A percentile compares a stretch with the other conserved stretches of the same genome.
Conservation (phyloP, 2,329 filamentous ascomycete species). For the Fusarium cicatricum region DNA sequence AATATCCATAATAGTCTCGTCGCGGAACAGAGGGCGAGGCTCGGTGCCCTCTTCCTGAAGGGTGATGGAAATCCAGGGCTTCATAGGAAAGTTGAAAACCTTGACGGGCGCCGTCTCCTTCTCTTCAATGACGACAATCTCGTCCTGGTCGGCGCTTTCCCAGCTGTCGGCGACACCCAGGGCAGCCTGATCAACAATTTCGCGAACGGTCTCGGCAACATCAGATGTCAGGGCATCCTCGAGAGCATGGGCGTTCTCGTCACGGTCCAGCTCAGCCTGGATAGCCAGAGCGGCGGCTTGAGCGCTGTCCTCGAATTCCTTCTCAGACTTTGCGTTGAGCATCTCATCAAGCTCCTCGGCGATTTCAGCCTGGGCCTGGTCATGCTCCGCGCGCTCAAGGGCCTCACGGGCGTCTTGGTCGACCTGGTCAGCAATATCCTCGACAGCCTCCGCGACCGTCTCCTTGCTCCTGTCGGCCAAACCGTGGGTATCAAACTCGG, state of each 20-base stretch:
- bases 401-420: conserved; percentile 70
- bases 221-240: conserved; percentile 54
- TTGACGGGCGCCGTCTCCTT: conserved; percentile 72
- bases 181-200: conserved; percentile 58
- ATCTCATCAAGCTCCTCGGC: conserved; percentile 56
- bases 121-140: conserved; percentile 71
- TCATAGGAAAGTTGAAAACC: conserved; percentile 96
- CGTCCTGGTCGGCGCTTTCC: conserved; percentile 85
- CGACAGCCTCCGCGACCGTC: conserved; percentile 75
- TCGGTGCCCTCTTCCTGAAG: conserved; percentile 68
- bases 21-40: conserved; percentile 71
- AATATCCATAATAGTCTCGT: conserved; percentile 88
- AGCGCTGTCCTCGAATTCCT: conserved; percentile 61
- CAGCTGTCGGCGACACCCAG: conserved; percentile 81
- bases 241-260: conserved; percentile 61
- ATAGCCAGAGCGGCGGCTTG: conserved; percentile 57
- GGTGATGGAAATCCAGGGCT: conserved; percentile 90
- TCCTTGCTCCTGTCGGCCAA: conserved; percentile 68
- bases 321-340: conserved; percentile 60
- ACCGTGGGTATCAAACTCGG: conserved; percentile 43
- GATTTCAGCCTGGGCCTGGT: conserved; percentile 58
- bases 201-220: conserved; percentile 51
- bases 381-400: conserved; percentile 63
- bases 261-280: conserved; percentile 63
- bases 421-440: conserved; percentile 65